These are phyloP conservation scores for Calonectria hawksworthii DNA, from an alignment of 2,329 filamentous ascomycete genomes.

Conservation along the genomic window DNA sequence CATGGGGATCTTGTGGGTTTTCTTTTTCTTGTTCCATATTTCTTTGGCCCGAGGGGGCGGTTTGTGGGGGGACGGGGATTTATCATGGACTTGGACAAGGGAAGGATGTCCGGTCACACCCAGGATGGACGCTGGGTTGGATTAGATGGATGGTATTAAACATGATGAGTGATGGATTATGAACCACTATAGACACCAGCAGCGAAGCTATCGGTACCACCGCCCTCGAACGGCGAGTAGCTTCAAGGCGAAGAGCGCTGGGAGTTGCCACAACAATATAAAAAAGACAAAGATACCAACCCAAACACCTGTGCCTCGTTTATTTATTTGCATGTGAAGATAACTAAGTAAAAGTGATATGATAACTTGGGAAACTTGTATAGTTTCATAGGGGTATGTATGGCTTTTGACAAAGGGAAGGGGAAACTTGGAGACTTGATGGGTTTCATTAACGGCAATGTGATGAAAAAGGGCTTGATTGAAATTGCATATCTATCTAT, in stretches of 20 bases:
- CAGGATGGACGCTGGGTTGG: constrained; percentile 5
- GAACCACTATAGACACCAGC: constrained; percentile 29
- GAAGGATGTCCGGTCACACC: background rate
- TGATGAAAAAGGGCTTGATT: background rate
- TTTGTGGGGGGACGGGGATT: background rate
- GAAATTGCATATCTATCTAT: background rate
- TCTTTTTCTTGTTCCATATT: constrained; percentile 17
- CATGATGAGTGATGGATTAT: constrained; percentile 33
- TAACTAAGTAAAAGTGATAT: background rate
- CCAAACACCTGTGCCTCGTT: background rate
- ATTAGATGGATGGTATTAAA: constrained; percentile 16
- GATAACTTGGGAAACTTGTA: background rate
- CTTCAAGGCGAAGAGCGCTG: constrained; percentile 22
- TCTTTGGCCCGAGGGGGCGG: background rate
- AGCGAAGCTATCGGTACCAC: constrained; percentile 27
- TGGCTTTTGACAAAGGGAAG: background rate
- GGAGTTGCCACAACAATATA: constrained; percentile 20
- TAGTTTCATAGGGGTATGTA: background rate
- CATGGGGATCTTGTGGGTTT: constrained; percentile 6
- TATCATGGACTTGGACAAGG: background rate
- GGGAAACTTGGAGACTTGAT: background rate
- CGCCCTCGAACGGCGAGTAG: constrained; percentile 14
- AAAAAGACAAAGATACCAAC: constrained; percentile 17
- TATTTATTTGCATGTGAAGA: background rate
- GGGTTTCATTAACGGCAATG: background rate